Evolutionary conservation across 305 asterid genomes (phyloP).

Genomic region (Plantago rigida): DNA sequence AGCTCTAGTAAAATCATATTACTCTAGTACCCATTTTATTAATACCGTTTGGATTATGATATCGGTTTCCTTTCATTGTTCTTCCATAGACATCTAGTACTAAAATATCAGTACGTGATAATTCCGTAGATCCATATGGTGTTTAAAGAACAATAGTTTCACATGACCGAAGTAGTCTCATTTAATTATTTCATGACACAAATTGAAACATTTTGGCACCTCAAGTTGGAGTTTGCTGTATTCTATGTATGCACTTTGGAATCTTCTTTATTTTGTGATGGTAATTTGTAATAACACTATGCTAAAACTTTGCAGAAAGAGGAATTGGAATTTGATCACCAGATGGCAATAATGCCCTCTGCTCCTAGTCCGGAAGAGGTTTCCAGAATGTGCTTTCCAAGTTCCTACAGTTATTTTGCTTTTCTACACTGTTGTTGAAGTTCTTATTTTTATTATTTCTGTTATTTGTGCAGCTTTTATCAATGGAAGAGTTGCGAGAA

Average conservation of each 20-base stretch:
- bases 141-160: not conserved
- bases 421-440: conserved; percentile 17
- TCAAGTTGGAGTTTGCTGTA: conserved; percentile 9
- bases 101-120: not conserved
- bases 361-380: conserved; percentile 84
- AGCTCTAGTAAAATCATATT: conserved; percentile 2
- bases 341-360: conserved; percentile 64
- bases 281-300: conserved; percentile 19
- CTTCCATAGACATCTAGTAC: not conserved
- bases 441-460: conserved; percentile 5
- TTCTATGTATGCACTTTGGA: conserved; percentile 10
- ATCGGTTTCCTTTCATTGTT: not conserved
- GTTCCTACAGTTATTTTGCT: conserved; percentile 13
- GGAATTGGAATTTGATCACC: conserved; percentile 82
- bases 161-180: not conserved
- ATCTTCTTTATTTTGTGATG: conserved; percentile 19
- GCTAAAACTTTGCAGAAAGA: conserved; percentile 53
- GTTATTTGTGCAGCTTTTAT: conserved; percentile 51
- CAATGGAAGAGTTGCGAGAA: conserved; percentile 90
- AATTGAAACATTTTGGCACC: conserved; percentile 5
- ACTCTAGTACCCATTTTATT: not conserved
- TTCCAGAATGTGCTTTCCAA: conserved; percentile 21
- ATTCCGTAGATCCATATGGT: not conserved
- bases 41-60: not conserved
- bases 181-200: not conserved